These are phyloP conservation scores for Mycena filopes DNA, from an alignment of 768 basidiomycete genomes.

Conservation along the genomic window DNA sequence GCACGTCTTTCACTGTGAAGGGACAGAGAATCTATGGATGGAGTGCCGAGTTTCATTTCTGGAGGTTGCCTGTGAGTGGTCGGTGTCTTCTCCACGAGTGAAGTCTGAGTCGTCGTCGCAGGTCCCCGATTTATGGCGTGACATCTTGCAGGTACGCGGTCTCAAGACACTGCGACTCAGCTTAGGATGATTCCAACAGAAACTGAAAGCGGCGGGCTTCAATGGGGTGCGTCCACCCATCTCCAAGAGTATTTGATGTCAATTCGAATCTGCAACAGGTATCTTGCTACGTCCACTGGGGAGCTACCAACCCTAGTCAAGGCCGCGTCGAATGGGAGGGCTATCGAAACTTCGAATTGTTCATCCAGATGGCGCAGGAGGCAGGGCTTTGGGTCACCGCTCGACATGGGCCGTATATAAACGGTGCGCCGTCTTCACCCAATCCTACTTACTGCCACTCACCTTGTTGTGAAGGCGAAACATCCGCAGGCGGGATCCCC, in stretches of 20 bases:
- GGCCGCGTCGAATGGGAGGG: conserved; percentile 25
- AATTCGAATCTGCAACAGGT: conserved; percentile 11
- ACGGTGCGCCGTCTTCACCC: conserved; percentile 2
- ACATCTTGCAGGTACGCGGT: conserved; percentile 20
- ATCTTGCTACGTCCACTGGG: conserved; percentile 29
- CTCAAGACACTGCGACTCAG: not conserved
- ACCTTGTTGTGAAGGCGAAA: conserved; percentile 19
- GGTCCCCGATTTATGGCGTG: conserved; percentile 27
- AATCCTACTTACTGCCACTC: not conserved
- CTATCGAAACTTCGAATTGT: conserved; percentile 22
- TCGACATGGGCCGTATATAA: conserved; percentile 24
- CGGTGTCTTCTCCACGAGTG: not conserved
- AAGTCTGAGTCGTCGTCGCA: not conserved
- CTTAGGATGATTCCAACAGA: conserved; percentile 6
- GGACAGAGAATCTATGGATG: conserved; percentile 25
- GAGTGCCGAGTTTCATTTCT: conserved; percentile 29
- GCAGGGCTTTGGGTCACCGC: conserved; percentile 25
- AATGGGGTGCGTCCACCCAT: conserved; percentile 22
- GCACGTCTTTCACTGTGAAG: conserved; percentile 24
- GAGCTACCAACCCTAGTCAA: conserved; percentile 23
- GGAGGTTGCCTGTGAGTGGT: conserved; percentile 25
- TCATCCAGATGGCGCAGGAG: conserved; percentile 25
- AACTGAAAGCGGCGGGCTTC: conserved; percentile 24
- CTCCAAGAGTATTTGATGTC: not conserved
- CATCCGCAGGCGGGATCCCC: conserved; percentile 27